Conservation (phyloP, 176 grass and related monocot species). For the Avena sativa region DNA sequence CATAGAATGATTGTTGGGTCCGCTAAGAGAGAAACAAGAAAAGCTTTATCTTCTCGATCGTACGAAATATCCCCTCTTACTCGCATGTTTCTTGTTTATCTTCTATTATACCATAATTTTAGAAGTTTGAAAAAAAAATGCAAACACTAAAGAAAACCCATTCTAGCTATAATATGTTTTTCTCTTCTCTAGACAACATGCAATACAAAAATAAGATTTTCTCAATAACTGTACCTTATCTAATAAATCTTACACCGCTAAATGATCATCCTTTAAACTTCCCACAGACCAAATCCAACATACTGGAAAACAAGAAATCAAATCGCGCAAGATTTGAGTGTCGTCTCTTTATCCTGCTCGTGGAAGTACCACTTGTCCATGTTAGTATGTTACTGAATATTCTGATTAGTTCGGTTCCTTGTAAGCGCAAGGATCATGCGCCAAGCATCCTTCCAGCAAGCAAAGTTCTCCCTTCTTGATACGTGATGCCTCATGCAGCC, state of each 20-base stretch:
- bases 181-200: no score
- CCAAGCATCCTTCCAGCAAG: neutral
- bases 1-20: no score
- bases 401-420: neutral
- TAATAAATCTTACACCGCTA: neutral
- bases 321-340: neutral
- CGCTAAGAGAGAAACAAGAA: no score
- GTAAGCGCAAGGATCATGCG: neutral
- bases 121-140: no score
- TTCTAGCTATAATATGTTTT: no score
- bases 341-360: neutral
- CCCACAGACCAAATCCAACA: neutral
- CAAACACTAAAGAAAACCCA: no score
- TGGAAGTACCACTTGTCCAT: neutral
- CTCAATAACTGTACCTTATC: no score
- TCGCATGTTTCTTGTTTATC: no score
- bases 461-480: neutral
- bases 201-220: no score
- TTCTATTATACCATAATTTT: no score
- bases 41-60: no score
- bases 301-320: neutral
- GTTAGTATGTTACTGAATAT: neutral
- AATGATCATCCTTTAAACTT: neutral
- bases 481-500: neutral
- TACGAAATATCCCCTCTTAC: no score